These are phyloP conservation scores for Basidioascus undulatus DNA, from an alignment of 768 basidiomycete species.

Conservation along the genomic window DNA sequence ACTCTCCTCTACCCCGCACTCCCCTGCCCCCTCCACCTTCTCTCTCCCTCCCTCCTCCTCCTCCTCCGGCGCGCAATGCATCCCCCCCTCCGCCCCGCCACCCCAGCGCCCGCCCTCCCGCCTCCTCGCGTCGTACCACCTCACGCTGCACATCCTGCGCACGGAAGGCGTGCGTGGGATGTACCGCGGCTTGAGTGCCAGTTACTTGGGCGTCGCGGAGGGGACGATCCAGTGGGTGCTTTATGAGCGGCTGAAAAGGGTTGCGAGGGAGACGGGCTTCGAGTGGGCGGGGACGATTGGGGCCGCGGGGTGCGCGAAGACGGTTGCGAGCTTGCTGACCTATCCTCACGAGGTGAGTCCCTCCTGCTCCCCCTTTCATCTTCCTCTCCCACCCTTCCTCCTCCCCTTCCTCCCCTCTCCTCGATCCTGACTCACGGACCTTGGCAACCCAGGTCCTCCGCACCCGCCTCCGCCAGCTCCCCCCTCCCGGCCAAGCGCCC, in stretches of 20 bases:
- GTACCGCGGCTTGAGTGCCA: constrained; percentile 86
- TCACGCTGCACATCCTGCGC: constrained; percentile 44
- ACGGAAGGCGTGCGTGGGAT: constrained; percentile 69
- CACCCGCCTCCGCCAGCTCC: constrained; percentile 74
- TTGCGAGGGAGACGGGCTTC: constrained; percentile 23
- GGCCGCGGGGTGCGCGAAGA: constrained; percentile 80
- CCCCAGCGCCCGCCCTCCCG: constrained; percentile 1
- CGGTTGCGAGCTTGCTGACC: constrained; percentile 77
- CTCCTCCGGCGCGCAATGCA: constrained; percentile 1
- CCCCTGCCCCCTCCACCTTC: too few species aligned
- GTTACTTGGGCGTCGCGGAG: constrained; percentile 86
- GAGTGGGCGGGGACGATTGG: constrained; percentile 67
- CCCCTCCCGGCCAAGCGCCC: constrained; percentile 36
- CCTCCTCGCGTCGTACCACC: constrained; percentile 12
- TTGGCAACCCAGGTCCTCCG: constrained; percentile 44
- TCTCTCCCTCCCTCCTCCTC: too few species aligned
- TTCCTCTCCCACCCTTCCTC: not conserved
- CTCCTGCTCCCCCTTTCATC: not conserved
- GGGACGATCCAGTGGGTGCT: constrained; percentile 92
- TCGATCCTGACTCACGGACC: not conserved
- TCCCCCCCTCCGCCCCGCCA: constrained; percentile 4
- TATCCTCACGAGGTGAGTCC: constrained; percentile 82
- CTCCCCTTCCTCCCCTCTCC: not conserved
- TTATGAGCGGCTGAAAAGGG: constrained; percentile 69
- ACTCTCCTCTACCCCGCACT: too few species aligned